phyloP scores from a whole-genome alignment of 2,329 filamentous ascomycete species.

The Nigrospora osmanthi region DNA sequence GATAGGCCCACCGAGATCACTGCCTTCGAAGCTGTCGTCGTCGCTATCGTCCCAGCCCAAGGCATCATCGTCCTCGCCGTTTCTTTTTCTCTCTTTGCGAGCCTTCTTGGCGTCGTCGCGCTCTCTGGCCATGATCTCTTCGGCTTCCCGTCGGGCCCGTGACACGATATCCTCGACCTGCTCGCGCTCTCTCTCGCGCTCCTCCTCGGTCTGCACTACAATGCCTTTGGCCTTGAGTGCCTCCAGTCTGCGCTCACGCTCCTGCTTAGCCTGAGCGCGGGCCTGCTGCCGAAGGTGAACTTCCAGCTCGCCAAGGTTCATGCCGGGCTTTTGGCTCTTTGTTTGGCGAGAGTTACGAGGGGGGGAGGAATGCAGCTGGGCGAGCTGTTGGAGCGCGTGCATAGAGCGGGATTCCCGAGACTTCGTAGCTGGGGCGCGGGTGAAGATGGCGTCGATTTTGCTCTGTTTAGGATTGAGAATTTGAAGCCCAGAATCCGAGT shows the following conservation, averaged over 20 bases:
- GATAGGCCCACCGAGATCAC: slow-evolving; percentile 35
- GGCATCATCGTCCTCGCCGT: slow-evolving; percentile 41
- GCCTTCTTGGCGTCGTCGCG: slow-evolving; percentile 64
- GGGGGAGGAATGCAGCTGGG: slow-evolving; percentile 57
- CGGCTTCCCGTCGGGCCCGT: slow-evolving; percentile 72
- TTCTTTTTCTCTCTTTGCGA: slow-evolving; percentile 32
- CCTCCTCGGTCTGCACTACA: slow-evolving; percentile 75
- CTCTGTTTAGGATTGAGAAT: slow-evolving; percentile 42
- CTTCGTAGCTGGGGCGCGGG: slow-evolving; percentile 57
- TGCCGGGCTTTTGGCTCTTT: slow-evolving; percentile 39
- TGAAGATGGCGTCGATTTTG: slow-evolving; percentile 58
- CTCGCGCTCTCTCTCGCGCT: slow-evolving; percentile 73
- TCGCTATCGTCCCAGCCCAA: slow-evolving; percentile 50
- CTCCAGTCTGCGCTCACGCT: slow-evolving; percentile 70
- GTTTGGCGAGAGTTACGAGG: slow-evolving; percentile 39
- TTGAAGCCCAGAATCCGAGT: slow-evolving; percentile 57
- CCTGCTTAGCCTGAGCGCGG: slow-evolving; percentile 69
- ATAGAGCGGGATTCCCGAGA: slow-evolving; percentile 57
- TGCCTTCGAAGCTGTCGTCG: slow-evolving; percentile 26
- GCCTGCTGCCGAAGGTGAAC: slow-evolving; percentile 61
- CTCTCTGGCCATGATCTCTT: slow-evolving; percentile 72
- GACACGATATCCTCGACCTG: slow-evolving; percentile 84
- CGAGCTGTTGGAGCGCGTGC: slow-evolving; percentile 63
- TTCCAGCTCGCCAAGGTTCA: slow-evolving; percentile 66
- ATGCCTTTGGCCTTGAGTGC: slow-evolving; percentile 74